These are phyloP conservation scores for Apiospora kogelbergensis DNA, from an alignment of 2,329 filamentous ascomycete species.

Conservation along the genomic window DNA sequence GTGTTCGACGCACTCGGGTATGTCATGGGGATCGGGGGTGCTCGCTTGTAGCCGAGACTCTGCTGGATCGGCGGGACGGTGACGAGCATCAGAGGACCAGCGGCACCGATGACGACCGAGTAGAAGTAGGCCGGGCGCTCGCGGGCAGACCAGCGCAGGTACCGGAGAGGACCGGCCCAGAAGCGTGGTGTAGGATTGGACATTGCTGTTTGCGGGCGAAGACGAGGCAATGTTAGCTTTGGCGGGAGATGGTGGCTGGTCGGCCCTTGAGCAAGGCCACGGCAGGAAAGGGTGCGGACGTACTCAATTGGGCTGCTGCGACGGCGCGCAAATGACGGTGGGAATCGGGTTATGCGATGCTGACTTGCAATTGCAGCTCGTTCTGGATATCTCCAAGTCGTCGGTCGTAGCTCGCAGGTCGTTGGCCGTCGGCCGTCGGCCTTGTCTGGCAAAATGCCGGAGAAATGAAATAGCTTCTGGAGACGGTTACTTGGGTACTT, in stretches of 20 bases:
- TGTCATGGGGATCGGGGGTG: slow-evolving; percentile 75
- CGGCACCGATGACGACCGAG: slow-evolving; percentile 71
- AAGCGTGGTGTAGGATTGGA: slow-evolving; percentile 67
- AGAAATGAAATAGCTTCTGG: background rate
- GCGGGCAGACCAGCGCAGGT: slow-evolving; percentile 84
- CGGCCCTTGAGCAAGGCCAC: too few relatives aligned
- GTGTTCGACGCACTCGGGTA: slow-evolving; percentile 76
- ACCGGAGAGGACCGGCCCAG: slow-evolving; percentile 80
- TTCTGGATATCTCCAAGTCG: background rate
- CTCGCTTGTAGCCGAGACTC: slow-evolving; percentile 71
- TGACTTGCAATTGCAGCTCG: background rate
- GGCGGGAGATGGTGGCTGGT: background rate
- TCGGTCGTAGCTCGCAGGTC: background rate
- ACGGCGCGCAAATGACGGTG: background rate
- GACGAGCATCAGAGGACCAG: slow-evolving; percentile 70
- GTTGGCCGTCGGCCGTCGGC: background rate
- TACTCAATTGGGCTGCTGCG: slow-evolving; percentile 12
- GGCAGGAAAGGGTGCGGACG: background rate
- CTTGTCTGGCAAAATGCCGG: slow-evolving; percentile 5
- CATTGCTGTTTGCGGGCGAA: slow-evolving; percentile 49
- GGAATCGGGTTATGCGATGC: background rate
- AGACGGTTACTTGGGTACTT: background rate
- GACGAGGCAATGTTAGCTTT: slow-evolving; percentile 13
- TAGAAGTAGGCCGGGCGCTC: slow-evolving; percentile 92
- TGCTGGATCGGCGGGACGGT: slow-evolving; percentile 73